Evolutionary conservation across 345 rosid species (phyloP).

Genomic region (Isatis tinctoria): DNA sequence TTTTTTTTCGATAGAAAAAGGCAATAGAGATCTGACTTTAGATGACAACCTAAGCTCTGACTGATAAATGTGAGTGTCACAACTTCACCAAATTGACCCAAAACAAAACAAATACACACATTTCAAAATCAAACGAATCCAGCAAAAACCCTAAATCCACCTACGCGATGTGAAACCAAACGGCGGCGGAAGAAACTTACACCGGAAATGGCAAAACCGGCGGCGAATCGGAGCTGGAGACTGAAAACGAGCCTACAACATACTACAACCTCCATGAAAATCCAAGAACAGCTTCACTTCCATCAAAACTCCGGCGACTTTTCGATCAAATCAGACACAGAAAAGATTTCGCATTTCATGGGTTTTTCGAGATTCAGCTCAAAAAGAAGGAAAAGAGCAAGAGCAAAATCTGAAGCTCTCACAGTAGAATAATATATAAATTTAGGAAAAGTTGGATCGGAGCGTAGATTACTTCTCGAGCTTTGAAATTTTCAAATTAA

Average conservation of each 20-base stretch:
- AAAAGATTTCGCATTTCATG: slow-evolving; percentile 40
- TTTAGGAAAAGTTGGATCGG: slow-evolving; percentile 6
- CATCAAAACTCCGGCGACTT: slow-evolving; percentile 48
- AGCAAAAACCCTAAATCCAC: slow-evolving; percentile 30
- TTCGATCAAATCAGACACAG: slow-evolving; percentile 33
- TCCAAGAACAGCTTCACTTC: slow-evolving; percentile 42
- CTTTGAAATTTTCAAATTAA: slow-evolving; percentile 22
- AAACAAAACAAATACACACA: background rate
- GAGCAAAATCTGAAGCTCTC: background rate
- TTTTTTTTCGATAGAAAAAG: background rate
- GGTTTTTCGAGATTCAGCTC: background rate
- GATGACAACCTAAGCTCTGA: background rate
- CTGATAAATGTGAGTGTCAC: background rate
- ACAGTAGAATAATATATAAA: background rate
- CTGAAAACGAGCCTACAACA: slow-evolving; percentile 28
- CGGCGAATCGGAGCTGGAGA: slow-evolving; percentile 48
- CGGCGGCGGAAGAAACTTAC: slow-evolving; percentile 37
- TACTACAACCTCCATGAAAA: slow-evolving; percentile 67
- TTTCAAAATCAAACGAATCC: background rate
- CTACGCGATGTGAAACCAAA: background rate
- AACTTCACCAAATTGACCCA: background rate
- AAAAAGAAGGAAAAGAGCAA: background rate
- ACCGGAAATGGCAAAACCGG: slow-evolving; percentile 38
- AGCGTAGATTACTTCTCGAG: slow-evolving; percentile 15
- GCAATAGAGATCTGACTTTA: slow-evolving; percentile 15